A percentile compares a stretch with the other conserved stretches of the same genome.
Conservation (phyloP, 1,284 basidiomycete species). For the Fomitopsis betulina region DNA sequence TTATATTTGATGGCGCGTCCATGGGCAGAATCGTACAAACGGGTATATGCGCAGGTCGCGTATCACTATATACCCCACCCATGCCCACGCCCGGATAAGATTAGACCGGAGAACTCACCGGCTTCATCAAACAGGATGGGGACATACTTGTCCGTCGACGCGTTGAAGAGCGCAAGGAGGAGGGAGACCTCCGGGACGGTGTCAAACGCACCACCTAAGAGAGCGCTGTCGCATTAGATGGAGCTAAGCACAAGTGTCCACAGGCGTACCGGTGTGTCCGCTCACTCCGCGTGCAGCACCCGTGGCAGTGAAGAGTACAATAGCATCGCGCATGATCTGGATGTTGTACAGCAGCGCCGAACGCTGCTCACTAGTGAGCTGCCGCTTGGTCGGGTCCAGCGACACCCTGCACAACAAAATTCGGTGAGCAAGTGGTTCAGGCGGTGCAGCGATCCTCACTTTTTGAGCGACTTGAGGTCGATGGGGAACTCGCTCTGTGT, state of each 20-base stretch:
- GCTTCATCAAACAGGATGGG: constrained; percentile 76
- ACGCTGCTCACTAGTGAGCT: constrained; percentile 57
- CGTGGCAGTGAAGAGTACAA: constrained; percentile 78
- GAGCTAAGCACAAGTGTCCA: not conserved
- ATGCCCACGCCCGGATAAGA: not conserved
- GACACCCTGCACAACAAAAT: constrained; percentile 41
- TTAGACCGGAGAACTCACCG: constrained; percentile 37
- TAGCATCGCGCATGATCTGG: constrained; percentile 75
- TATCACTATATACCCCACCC: not conserved
- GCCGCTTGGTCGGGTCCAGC: constrained; percentile 63
- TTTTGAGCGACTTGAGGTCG: constrained; percentile 71
- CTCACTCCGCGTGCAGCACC: constrained; percentile 79
- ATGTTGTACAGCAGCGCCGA: constrained; percentile 62
- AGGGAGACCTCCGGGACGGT: constrained; percentile 81
- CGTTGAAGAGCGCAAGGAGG: constrained; percentile 64
- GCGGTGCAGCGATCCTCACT: constrained; percentile 34
- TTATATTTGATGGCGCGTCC: not conserved
- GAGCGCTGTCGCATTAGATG: not conserved
- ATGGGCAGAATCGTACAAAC: no score
- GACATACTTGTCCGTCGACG: constrained; percentile 51
- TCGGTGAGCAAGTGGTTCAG: not conserved
- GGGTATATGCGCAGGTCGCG: not conserved
- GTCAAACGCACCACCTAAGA: constrained; percentile 74
- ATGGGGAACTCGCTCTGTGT: constrained; percentile 58
- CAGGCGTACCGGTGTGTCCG: constrained; percentile 65